A percentile compares a stretch with the other conserved stretches of the same genome.
These are phyloP conservation scores for Ophiostoma pallidulum DNA, from an alignment of 2,329 filamentous ascomycete genomes.

Conservation along the genomic window DNA sequence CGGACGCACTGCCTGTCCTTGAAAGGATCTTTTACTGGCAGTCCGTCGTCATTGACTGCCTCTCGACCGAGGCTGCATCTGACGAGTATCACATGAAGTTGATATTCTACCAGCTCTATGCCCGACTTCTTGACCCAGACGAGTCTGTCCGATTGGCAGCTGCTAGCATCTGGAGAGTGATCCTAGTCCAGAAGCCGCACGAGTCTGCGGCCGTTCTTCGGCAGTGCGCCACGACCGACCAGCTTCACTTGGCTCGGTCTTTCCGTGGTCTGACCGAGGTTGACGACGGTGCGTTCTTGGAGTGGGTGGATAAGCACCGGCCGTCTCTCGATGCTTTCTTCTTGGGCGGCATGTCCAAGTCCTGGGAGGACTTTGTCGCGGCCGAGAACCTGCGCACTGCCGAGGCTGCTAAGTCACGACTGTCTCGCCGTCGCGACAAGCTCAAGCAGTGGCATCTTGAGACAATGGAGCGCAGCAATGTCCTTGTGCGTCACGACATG, in stretches of 20 bases:
- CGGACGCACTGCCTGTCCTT: constrained; percentile 62
- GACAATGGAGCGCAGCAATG: constrained; percentile 57
- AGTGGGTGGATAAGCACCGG: constrained; percentile 79
- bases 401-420: constrained; percentile 60
- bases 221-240: constrained; percentile 57
- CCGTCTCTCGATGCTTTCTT: constrained; percentile 73
- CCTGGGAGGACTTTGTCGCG: constrained; percentile 81
- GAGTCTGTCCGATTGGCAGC: constrained; percentile 62
- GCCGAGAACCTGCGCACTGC: constrained; percentile 72
- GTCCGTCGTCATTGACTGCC: constrained; percentile 70
- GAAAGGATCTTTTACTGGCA: constrained; percentile 93
- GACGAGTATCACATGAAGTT: constrained; percentile 78
- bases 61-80: constrained; percentile 48
- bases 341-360: constrained; percentile 66
- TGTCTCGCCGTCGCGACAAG: constrained; percentile 70
- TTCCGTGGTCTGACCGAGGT: constrained; percentile 80
- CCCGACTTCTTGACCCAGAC: constrained; percentile 67
- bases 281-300: constrained; percentile 79
- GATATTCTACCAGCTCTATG: constrained; percentile 88
- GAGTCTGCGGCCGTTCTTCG: constrained; percentile 68
- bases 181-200: constrained; percentile 85
- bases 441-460: constrained; percentile 72
- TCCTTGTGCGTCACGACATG: constrained; percentile 72
- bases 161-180: constrained; percentile 79
- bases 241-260: constrained; percentile 60